Evolutionary conservation across 495 filamentous ascomycete genomes (phyloP), one percentile per base, ranked within the genome.

Genomic region (Oidiodendron maius): DNA sequence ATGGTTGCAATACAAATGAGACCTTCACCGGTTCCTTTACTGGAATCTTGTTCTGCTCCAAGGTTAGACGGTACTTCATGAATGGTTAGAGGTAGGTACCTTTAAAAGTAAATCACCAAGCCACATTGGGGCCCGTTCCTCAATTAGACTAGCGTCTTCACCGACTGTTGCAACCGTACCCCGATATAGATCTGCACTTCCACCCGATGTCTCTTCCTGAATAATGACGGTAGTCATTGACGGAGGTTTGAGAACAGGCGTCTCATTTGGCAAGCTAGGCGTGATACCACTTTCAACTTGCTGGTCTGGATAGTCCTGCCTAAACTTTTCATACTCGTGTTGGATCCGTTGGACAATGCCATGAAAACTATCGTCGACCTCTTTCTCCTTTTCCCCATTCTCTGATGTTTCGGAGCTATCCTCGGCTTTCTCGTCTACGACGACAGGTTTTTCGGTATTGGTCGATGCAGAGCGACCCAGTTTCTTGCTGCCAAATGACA

Each of bases 21-120:
- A 98, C 78, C 70, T 97, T 98, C 48, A 90, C 78, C 4, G 89
- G 81, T n/a, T 98, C 93, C 66, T 98, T 97, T 17, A 77, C 61
- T 0, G 91, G 89, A 15, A 87, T 78, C 65, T 80, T 76, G 61
- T 96, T 96, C 77, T 89, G 51, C 21, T n/a, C 24, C 15, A 13
- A 32, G 44, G 52, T 71, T 46, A 65, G 60, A n/a, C 15, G 6
- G 52, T 15, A 20, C 15, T 25, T 48, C 11, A 49, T 25, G 9
- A 1, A 41, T 11, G 46, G 16, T 28, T 26, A 4, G 13, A 2
- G 8, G 4, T 1, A 59, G 62, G 50, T 70, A 87, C 85, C 62
- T 78, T 76, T 28, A 98, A 69, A 16, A 98, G 66, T n/a, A 95
- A 74, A 51, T 97, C 91, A 26, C 87, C 89, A 17, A 98, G 71